Percentiles rank a stretch among this genome's conserved stretches.
phyloP scores from a whole-genome alignment of 768 basidiomycete species.

The Rhizopogon roseolus region DNA sequence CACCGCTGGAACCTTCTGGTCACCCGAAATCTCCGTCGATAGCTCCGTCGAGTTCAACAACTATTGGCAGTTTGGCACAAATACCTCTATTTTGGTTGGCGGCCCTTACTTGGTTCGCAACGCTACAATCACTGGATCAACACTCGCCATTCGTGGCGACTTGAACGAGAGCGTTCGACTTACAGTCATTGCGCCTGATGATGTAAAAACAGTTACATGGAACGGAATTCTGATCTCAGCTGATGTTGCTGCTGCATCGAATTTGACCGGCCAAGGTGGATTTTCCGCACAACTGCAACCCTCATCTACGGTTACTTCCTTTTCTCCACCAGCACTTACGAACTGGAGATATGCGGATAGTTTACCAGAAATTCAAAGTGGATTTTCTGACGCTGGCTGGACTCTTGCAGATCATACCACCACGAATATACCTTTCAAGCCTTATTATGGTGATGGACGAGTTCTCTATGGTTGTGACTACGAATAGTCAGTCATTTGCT shows the following conservation, averaged over 20 bases:
- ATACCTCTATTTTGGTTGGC: conserved; percentile 58
- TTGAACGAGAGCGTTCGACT: conserved; percentile 53
- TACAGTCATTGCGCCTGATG: conserved; percentile 58
- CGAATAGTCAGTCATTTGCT: conserved; percentile 54
- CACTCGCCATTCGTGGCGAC: conserved; percentile 65
- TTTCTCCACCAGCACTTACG: conserved; percentile 44
- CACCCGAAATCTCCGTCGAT: conserved; percentile 52
- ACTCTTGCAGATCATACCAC: conserved; percentile 61
- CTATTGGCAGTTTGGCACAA: conserved; percentile 74
- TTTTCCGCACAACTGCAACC: conserved; percentile 43
- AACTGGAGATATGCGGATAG: conserved; percentile 77
- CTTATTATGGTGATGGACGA: conserved; percentile 68
- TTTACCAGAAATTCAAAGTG: conserved; percentile 58
- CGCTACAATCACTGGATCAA: conserved; percentile 42
- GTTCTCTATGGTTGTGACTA: conserved; percentile 87
- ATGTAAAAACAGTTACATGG: conserved; percentile 58
- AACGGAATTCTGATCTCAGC: conserved; percentile 51
- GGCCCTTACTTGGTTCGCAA: conserved; percentile 63
- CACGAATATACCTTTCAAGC: conserved; percentile 69
- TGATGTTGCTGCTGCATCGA: conserved; percentile 25
- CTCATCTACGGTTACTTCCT: conserved; percentile 22
- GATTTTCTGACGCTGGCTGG: conserved; percentile 66
- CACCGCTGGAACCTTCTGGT: conserved; percentile 72
- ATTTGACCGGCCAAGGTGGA: conserved; percentile 33
- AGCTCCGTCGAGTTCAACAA: conserved; percentile 40